Evolutionary conservation across 805 yeast genomes (phyloP), one percentile per base, ranked within the genome.

Genomic region (Nakazawaea siamensis): DNA sequence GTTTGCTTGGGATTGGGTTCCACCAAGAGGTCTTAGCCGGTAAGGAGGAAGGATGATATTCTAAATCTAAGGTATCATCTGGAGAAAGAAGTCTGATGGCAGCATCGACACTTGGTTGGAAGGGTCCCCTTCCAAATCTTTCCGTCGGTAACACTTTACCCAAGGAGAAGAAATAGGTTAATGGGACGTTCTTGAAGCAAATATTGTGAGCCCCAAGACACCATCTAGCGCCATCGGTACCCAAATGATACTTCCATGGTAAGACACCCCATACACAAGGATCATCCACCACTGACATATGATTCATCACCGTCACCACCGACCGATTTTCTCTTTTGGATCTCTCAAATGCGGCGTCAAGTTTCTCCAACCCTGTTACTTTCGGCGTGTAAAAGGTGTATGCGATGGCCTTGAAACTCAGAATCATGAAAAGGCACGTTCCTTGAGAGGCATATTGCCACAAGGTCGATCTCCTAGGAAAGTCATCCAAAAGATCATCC

Each of bases 171-270:
- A 86, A 88, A 15, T 50, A 65, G 7, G 76, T 56, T 2, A 70
- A 52, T 3, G 65, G 46, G 18, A 55, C 57, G 40, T 62, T 71
- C 17, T 75, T 70, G 57, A 92, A 90, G 52, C 97, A 90, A 26
- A 90, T 73, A 53, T 92, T 88, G 33, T 80, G 74, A 9, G 98
- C 98, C 0, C 94, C 98, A 37, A 92, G 64, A 4, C 96, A 88
- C 97, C 97, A 90, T 49, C 98, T 68, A 35, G 86, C 73, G 35
- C 73, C 69, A 42, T 76, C 81, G 13, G 82, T 59, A 37, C 75
- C 72, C 11, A 62, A 55, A 45, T 73, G 81, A 45, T 71, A 73
- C 25, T 74, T 65, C 72, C 78, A 68, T 0, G 97, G 95, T 39
- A 88, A 63, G 24, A 81, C 72, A 0, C 94, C 95, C 84, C 94